Evolutionary conservation across 2,329 filamentous ascomycete genomes (phyloP), one percentile per base, ranked within the genome.

Genomic region (Trichophyton equinum): DNA sequence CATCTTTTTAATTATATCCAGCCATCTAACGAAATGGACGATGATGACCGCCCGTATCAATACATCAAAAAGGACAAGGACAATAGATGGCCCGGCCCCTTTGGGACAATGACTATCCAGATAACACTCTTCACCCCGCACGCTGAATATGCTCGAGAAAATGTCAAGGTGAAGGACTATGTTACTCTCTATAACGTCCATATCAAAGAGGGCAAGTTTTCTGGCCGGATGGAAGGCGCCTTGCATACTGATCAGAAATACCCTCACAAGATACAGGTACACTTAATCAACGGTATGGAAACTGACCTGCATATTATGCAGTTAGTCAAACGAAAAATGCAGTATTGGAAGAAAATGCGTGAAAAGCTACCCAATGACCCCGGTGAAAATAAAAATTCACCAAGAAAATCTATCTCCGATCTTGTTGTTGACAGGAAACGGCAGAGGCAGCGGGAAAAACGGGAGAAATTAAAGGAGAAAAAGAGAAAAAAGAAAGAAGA

Each of bases 61-160:
- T 87, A 88, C 67, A 73, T 71, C 11, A 27, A 55, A 13, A 62
- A 66, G 15, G 73, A 63, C 58, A 71, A 67, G 25, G 66, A 70
- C 27, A 70, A 70, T 20, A 73, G 72, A 44, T 95, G 88, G 88
- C 75, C 77, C 1, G 90, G 91, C 0, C 91, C 91, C 0, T 86
- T 77, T 65, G 91, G 91, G 1, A 84, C 85, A 67, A 77, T 82
- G 68, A 86, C 85, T 1, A 77, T 96, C 59, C 84, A 86, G 66
- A 74, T 96, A 25, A 87, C 84, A 30, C 79, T 88, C 30, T 95
- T 79, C 71, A 83, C 86, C 13, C 82, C 82, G 0, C 87, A 96
- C 70, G 82, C 84, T 1, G 67, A 70, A 1, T 82, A 76, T 64
- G 79, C 86, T n/a, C 78, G 77, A 15, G 68, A 78, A 0, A 71